Percentiles rank a stretch among this genome's conserved stretches.
These are phyloP conservation scores for Lagenidium giganteum DNA, from an alignment of 352 stramenopile genomes.

Conservation along the genomic window DNA sequence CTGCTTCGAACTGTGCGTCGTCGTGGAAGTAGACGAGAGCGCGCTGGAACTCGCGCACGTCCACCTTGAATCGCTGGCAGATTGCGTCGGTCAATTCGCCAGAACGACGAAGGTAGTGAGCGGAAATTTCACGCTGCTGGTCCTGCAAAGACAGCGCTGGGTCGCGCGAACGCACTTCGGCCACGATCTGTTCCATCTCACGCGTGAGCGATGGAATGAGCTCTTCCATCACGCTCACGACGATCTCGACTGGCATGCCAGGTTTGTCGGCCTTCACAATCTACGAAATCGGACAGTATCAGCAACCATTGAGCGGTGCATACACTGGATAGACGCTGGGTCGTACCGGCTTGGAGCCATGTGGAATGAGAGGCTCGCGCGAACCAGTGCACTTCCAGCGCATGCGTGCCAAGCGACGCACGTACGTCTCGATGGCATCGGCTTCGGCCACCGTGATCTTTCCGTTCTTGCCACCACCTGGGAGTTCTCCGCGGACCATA, in stretches of 20 bases:
- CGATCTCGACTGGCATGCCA: constrained; percentile 43
- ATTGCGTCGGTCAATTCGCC: constrained; percentile 50
- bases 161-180: constrained; percentile 25
- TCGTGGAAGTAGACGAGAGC: constrained; percentile 81
- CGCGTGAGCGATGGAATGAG: constrained; percentile 62
- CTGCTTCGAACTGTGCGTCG: constrained; percentile 54
- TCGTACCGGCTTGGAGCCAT: constrained; percentile 31
- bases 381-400: constrained; percentile 79
- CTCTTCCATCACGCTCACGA: constrained; percentile 66
- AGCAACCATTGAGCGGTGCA: background rate
- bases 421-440: constrained; percentile 66
- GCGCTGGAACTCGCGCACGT: constrained; percentile 64
- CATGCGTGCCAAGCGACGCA: constrained; percentile 62
- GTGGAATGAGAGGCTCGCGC: constrained; percentile 60
- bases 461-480: constrained; percentile 34
- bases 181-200: constrained; percentile 69
- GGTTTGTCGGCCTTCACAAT: constrained; percentile 56
- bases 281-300: constrained; percentile 9
- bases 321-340: background rate
- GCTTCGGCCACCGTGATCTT: constrained; percentile 59
- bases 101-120: constrained; percentile 64
- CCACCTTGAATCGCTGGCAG: constrained; percentile 40
- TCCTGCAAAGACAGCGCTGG: constrained; percentile 21
- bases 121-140: constrained; percentile 49
- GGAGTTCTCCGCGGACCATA: constrained; percentile 49